These are phyloP conservation scores for Coemansia sp. DNA, from an alignment of 192 early-diverging fungal genomes.

Conservation along the genomic window DNA sequence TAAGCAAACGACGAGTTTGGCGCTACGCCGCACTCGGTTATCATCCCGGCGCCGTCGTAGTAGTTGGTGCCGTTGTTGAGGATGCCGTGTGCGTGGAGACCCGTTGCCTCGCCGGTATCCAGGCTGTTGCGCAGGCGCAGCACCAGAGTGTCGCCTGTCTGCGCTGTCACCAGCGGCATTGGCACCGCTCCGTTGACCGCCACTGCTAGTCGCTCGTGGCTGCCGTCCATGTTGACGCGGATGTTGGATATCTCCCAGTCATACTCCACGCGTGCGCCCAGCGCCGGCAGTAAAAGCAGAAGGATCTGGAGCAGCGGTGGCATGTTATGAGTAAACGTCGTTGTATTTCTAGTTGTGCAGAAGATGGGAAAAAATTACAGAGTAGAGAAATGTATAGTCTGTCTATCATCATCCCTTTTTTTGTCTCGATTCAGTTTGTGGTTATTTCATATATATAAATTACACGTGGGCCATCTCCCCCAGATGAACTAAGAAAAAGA, in stretches of 20 bases:
- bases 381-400: not conserved
- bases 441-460: too few relatives aligned
- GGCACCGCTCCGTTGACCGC: slow-evolving; percentile 63
- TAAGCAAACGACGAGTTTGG: slow-evolving; percentile 62
- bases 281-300: not conserved
- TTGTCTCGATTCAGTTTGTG: too few relatives aligned
- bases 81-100: slow-evolving; percentile 74
- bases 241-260: slow-evolving; percentile 66
- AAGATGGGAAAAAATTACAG: not conserved
- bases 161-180: slow-evolving; percentile 40
- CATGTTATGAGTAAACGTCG: too few relatives aligned
- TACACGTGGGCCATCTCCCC: too few relatives aligned
- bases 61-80: slow-evolving; percentile 71
- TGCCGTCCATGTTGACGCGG: slow-evolving; percentile 61
- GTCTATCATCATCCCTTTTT: too few relatives aligned
- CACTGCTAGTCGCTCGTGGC: slow-evolving; percentile 59
- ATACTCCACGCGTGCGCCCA: slow-evolving; percentile 47
- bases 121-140: slow-evolving; percentile 55
- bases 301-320: too few relatives aligned
- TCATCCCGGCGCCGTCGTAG: slow-evolving; percentile 66
- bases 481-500: too few relatives aligned
- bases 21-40: slow-evolving; percentile 77
- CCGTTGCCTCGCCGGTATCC: slow-evolving; percentile 54
- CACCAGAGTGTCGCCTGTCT: slow-evolving; percentile 31
- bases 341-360: not conserved